phyloP scores from a whole-genome alignment of 225 moss, liverwort and hornwort genomes.

The Bryoerythrophyllum caledonicum region DNA sequence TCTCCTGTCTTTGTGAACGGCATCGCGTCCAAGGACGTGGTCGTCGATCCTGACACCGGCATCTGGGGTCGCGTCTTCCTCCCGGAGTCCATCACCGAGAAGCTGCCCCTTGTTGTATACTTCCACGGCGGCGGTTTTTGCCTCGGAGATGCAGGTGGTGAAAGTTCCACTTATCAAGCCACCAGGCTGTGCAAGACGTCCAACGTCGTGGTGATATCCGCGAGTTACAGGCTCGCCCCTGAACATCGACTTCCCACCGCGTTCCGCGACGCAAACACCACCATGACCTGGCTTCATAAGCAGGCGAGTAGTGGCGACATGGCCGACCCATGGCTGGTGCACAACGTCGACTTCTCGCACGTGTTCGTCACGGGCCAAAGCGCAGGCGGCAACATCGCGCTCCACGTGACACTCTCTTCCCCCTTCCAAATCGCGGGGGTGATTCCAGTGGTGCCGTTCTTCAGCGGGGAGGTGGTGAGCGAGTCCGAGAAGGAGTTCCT shows the following conservation, averaged over 20 bases:
- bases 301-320: conserved; percentile 14
- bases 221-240: conserved; percentile 55
- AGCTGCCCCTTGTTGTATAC: conserved; percentile 58
- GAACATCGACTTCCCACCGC: conserved; percentile 47
- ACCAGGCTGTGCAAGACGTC: conserved; percentile 44
- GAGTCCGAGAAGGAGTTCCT: conserved; percentile 33
- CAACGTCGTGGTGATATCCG: conserved; percentile 43
- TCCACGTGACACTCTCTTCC: conserved; percentile 29
- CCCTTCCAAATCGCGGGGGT: conserved; percentile 35
- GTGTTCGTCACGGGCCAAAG: conserved; percentile 51
- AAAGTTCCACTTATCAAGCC: conserved; percentile 40
- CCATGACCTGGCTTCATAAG: conserved; percentile 50
- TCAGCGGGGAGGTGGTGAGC: conserved; percentile 42
- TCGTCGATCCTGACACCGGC: conserved; percentile 41
- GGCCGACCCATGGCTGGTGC: conserved; percentile 48
- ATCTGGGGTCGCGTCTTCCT: conserved; percentile 66
- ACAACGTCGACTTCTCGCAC: conserved; percentile 40
- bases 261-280: conserved; percentile 35
- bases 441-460: conserved; percentile 46
- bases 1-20: conserved; percentile 48
- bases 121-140: conserved; percentile 77
- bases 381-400: conserved; percentile 51
- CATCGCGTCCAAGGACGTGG: conserved; percentile 59
- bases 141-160: conserved; percentile 54
- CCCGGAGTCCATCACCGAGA: conserved; percentile 41